A percentile compares a stretch with the other conserved stretches of the same genome.
Evolutionary conservation across 257 asterid species (phyloP).

Genomic region (Agastache rugosa): DNA sequence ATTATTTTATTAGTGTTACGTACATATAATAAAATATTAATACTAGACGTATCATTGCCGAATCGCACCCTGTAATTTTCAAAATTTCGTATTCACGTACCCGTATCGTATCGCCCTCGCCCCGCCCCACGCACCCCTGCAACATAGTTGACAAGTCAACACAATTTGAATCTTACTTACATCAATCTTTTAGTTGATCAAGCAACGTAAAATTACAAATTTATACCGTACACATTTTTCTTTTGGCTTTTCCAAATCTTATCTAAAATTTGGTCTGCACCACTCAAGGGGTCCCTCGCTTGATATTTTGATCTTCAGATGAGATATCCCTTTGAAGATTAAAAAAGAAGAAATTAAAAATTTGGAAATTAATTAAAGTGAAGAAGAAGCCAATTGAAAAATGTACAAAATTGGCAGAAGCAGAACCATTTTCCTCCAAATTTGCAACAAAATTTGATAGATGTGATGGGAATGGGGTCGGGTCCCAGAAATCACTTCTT

Average conservation of each 20-base stretch:
- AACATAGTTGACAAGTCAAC: no score
- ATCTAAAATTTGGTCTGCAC: neutral
- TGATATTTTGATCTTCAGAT: constrained; percentile 5
- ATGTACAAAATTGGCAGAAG: constrained; percentile 8
- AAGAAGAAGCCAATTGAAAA: neutral
- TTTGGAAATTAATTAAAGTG: neutral
- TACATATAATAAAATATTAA: no score
- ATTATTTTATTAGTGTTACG: no score
- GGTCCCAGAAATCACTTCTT: constrained; percentile 19
- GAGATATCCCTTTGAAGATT: neutral
- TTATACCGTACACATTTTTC: neutral
- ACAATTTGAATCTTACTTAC: neutral
- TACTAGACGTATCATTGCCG: no score
- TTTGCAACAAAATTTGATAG: constrained; percentile 28
- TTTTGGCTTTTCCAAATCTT: neutral
- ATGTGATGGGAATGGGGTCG: constrained; percentile 26
- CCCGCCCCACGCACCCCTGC: no score
- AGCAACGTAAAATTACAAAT: neutral
- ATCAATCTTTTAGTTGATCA: neutral
- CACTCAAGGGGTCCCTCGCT: neutral
- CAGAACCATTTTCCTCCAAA: constrained; percentile 18
- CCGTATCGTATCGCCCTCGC: no score
- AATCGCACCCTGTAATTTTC: no score
- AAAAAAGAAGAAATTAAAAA: neutral
- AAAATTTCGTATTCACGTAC: no score